Conservation (phyloP, 2,329 filamentous ascomycete species). For the Fusarium transvaalense region DNA sequence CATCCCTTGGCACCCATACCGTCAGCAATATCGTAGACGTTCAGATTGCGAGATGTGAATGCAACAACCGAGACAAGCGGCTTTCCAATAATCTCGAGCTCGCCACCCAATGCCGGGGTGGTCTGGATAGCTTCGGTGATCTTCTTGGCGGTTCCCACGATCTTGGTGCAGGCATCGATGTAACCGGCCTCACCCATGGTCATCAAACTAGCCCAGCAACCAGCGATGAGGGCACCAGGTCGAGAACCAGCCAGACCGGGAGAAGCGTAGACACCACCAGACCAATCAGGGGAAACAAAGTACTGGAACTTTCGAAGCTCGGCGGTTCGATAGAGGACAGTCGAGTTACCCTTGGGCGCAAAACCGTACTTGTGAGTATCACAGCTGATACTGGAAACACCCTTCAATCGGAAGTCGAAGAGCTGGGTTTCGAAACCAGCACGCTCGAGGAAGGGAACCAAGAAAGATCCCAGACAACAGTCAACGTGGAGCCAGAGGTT, state of each 20-base stretch:
- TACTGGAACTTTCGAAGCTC: constrained; percentile 90
- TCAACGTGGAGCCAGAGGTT: constrained; percentile 93
- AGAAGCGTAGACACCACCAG: constrained; percentile 94
- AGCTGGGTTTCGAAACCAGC: constrained; percentile 91
- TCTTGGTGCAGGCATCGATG: constrained; percentile 85
- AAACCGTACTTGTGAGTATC: constrained; percentile 99
- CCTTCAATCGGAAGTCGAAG: constrained; percentile 94
- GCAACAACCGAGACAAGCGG: constrained; percentile 92
- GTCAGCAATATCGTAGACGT: constrained; percentile 96
- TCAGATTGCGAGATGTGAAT: constrained; percentile 84
- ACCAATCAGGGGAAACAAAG: constrained; percentile 95
- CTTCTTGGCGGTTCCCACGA: constrained; percentile 87
- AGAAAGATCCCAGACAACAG: constrained; percentile 96
- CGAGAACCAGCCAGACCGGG: constrained; percentile 92
- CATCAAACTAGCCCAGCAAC: constrained; percentile 95
- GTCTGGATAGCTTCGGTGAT: constrained; percentile 80
- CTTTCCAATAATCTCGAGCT: constrained; percentile 84
- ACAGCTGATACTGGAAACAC: constrained; percentile 94
- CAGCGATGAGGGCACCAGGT: constrained; percentile 93
- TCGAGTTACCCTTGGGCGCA: constrained; percentile 96
- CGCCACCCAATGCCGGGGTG: constrained; percentile 74
- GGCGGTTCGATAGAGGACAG: constrained; percentile 87
- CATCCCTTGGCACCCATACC: constrained; percentile 86
- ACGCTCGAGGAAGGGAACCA: constrained; percentile 90
- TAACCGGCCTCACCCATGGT: constrained; percentile 89